Conservation (phyloP, 345 rosid genomes). For the Excoecaria cochinchinensis region DNA sequence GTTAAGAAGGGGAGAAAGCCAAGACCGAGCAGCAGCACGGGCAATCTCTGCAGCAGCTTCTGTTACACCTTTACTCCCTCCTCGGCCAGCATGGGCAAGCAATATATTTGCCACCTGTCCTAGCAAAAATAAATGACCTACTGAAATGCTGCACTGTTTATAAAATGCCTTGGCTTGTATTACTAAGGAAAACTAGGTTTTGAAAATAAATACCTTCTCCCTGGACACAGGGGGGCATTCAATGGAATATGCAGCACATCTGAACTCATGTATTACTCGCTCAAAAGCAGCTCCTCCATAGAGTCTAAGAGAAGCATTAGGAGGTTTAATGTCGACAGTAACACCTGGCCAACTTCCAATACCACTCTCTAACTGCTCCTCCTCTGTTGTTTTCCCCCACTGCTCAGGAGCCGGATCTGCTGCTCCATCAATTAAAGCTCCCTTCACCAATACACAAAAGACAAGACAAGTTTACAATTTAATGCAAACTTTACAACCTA, state of each 20-base stretch:
- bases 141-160: background rate
- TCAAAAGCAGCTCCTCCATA: slow-evolving; percentile 99
- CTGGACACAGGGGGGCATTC: slow-evolving; percentile 91
- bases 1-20: slow-evolving; percentile 97
- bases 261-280: slow-evolving; percentile 89
- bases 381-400: slow-evolving; percentile 90
- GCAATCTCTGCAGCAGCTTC: slow-evolving; percentile 99
- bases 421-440: slow-evolving; percentile 91
- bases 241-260: slow-evolving; percentile 93
- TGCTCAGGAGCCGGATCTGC: slow-evolving; percentile 98
- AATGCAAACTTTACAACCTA: background rate
- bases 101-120: slow-evolving; percentile 89
- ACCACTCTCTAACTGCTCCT: slow-evolving; percentile 85
- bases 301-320: slow-evolving; percentile 85
- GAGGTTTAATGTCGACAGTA: slow-evolving; percentile 63
- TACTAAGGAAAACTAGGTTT: slow-evolving; percentile 1
- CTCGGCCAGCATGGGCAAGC: slow-evolving; percentile 90
- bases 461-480: slow-evolving; percentile 17
- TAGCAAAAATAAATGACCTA: slow-evolving; percentile 10
- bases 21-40: slow-evolving; percentile 88
- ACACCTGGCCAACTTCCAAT: slow-evolving; percentile 98
- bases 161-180: slow-evolving; percentile 4
- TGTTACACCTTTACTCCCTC: slow-evolving; percentile 80
- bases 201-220: slow-evolving; percentile 63
- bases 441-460: slow-evolving; percentile 43